Base-by-base conservation (phyloP, 1,284 basidiomycete genomes). In the Cryptococcus floricola region DNA sequence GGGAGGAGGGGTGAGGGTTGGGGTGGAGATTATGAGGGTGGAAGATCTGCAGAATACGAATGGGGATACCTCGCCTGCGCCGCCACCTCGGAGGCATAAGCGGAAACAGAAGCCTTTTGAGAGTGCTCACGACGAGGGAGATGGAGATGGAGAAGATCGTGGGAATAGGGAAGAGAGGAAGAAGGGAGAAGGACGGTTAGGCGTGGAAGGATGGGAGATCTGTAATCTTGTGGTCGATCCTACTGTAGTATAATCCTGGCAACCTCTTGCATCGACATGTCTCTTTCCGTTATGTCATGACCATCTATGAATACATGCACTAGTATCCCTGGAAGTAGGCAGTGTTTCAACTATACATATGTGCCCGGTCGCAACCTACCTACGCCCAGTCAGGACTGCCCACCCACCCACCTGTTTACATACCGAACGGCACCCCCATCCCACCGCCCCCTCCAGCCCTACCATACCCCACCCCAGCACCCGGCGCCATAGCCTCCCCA, bases 161-260 rank as follows among this genome's bases (percentile, higher is more conserved):
- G 23, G 19, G 27, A 23, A 23, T 3, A 39, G 39, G 48, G 16
- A 31, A n/a, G 28, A 54, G 58, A 19, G 42, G 31, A 48, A 39
- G 37, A 27, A 31, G 31, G 44, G 52, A 39, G 59, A 63, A 51
- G 66, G 68, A 6, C 62, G 56, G 37, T 56, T 68, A 52, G 57
- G 61, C 43, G 59, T 68, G 19, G 61, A 51, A 37, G 48, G 54
- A 23, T 65, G 62, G 61, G 63, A 62, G 45, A 65, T 68, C 14
- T 54, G 54, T 50, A 69, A 67, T 58, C 52, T 68, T 25, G 55
- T 52, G 48, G 61, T 67, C 2, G 51, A 64, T 16, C 59, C 65
- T 44, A 48, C 23, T 25, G 9, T 27, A 16, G 25, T 27, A 48
- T 48, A n/a, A n/a, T 19, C 23, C 23, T 23, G 23, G 23, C 23